Base-by-base conservation (phyloP, 192 early-diverging fungal species). In the Coemansia sp. region DNA sequence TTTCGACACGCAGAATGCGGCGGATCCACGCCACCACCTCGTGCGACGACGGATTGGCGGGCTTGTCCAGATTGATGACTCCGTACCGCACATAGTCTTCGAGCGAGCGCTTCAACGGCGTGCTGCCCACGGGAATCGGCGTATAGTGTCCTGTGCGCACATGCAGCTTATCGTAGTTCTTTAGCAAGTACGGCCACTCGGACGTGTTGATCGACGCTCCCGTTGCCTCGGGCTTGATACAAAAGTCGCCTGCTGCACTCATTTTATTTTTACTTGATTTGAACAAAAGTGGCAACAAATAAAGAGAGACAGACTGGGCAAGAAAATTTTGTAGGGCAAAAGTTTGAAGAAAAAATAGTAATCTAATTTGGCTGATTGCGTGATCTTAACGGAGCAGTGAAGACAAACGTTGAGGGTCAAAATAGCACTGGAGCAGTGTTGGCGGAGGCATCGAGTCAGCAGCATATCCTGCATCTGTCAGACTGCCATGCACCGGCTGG, bases 11-110 rank as follows among this genome's bases (percentile, higher is more conserved):
- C 55, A 99, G 87, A 61, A 99, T 99, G 62, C 95, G 91, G 39
- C 93, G 89, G 77, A 99, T 95, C 97, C 97, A 99, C 59, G 97
- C 97, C 56, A 99, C 97, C 22, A 99, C 97, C 83, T 99, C 97
- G 86, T 99, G 97, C 51, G 97, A 99, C 57, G 95, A 98, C 57
- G 97, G 97, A 85, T 99, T 99, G 31, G 97, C 89, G 35, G 97
- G 97, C 85, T 99, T 99, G 86, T 99, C 97, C 65, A 99, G 86
- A 85, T 99, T 99, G 83, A 99, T 99, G 53, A 96, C 90, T 74
- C 97, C 97, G 85, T 97, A 99, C 80, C 90, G 86, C 64, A 99
- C 82, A 74, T 99, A 97, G 68, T 93, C 88, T 27, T 87, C 74
- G 70, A 99, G 86, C 57, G 89, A 85, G 74, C 97, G 93, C 83